A percentile compares a stretch with the other conserved stretches of the same genome.
These are phyloP conservation scores for Clathrus columnatus DNA, from an alignment of 768 basidiomycete genomes.

Conservation along the genomic window DNA sequence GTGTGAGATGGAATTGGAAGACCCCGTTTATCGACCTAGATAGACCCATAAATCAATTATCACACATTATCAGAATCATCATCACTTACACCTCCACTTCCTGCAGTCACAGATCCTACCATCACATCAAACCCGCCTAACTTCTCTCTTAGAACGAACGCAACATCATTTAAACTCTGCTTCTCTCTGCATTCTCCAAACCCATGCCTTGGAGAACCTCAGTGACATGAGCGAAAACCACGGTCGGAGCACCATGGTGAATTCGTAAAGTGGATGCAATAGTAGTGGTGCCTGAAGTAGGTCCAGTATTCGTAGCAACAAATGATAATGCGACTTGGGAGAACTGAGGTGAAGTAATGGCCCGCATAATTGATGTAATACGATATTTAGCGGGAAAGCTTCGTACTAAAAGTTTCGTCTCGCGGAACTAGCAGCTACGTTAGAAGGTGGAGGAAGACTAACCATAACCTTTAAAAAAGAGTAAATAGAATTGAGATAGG, in stretches of 20 bases:
- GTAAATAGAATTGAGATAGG: neutral
- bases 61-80: conserved; percentile 3
- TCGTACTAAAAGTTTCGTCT: neutral
- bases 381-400: neutral
- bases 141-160: conserved; percentile 68
- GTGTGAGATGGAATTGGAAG: conserved; percentile 74
- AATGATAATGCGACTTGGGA: conserved; percentile 37
- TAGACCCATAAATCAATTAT: conserved; percentile 13
- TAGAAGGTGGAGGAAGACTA: neutral
- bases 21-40: conserved; percentile 82
- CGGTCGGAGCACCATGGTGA: conserved; percentile 82
- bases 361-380: neutral
- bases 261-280: conserved; percentile 46
- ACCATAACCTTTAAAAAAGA: conserved; percentile 4
- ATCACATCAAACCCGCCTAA: conserved; percentile 31
- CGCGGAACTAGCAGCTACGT: neutral
- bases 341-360: conserved; percentile 22
- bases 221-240: conserved; percentile 81
- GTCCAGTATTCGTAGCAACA: conserved; percentile 34
- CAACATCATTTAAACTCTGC: conserved; percentile 88
- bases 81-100: conserved; percentile 57
- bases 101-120: conserved; percentile 13
- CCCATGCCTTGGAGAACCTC: conserved; percentile 83
- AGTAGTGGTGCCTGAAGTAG: conserved; percentile 29
- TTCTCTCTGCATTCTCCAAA: conserved; percentile 77